Evolutionary conservation across 768 basidiomycete species (phyloP).

Genomic region (Phlebiopsis flavidoalba): DNA sequence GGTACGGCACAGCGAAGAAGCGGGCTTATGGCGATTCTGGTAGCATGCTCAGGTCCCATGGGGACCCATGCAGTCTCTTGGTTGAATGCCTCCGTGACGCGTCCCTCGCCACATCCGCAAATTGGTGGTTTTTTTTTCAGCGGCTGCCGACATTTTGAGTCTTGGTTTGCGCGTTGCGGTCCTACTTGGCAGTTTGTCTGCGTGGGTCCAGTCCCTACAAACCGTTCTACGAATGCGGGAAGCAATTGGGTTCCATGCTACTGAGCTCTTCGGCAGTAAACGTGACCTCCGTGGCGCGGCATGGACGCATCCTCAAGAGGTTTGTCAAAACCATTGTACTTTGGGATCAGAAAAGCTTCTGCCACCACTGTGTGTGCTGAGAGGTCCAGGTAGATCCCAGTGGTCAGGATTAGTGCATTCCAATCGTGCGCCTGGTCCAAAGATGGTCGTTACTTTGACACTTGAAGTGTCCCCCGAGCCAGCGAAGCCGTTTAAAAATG

Average conservation of each 20-base stretch:
- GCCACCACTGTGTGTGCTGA: conserved; percentile 43
- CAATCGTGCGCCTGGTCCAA: background rate
- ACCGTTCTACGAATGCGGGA: conserved; percentile 45
- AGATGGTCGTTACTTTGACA: background rate
- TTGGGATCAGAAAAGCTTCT: conserved; percentile 44
- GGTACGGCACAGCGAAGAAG: conserved; percentile 47
- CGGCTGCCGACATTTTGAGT: conserved; percentile 29
- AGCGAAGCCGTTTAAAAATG: background rate
- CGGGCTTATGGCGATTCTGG: conserved; percentile 46
- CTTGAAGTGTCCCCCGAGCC: background rate
- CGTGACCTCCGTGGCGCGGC: background rate
- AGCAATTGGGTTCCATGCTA: conserved; percentile 46
- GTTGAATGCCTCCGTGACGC: conserved; percentile 33
- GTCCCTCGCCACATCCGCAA: conserved; percentile 49
- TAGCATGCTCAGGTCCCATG: conserved; percentile 38
- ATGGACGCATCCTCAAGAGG: background rate
- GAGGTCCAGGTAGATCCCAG: conserved; percentile 41
- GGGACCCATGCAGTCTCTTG: conserved; percentile 29
- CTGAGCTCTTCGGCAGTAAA: conserved; percentile 27
- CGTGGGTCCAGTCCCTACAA: conserved; percentile 45
- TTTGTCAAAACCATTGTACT: too few relatives aligned
- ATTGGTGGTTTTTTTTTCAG: conserved; percentile 36
- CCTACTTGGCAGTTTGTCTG: conserved; percentile 37
- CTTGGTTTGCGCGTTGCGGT: conserved; percentile 19
- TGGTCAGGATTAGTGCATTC: conserved; percentile 32